Base-by-base conservation (phyloP, 176 grass and related monocot genomes). In the Oryza australiensis region DNA sequence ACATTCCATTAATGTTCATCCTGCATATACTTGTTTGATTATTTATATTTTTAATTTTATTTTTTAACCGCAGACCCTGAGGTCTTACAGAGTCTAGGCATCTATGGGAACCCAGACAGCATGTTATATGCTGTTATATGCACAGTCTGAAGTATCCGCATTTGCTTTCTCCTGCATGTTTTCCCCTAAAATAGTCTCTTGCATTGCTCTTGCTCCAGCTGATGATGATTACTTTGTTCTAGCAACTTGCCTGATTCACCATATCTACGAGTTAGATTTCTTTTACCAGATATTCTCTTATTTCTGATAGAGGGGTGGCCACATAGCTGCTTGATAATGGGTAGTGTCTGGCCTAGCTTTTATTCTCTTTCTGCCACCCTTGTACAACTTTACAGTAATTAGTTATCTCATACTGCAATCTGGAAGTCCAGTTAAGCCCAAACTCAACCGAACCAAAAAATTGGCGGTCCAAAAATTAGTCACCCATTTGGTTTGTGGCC, bases 41-140 rank as follows among this genome's bases (percentile, higher is more conserved):
- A 87, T 82, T 76, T 62, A 16, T 63, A 46, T 30, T 45, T 33
- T 69, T 32, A 78, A 77, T 20, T 62, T 72, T 63, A 41, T 26
- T 67, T 67, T 13, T 26, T 29, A 62, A 62, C 9, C 3, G 8
- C 28, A 59, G 26, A 53, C 14, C 32, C 46, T 34, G 63, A 34
- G 20, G 11, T 79, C 41, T n/a, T 48, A 70, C 27, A 76, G 69
- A 59, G 6, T 22, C 22, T 55, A 76, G 1, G 13, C n/a, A 26
- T 20, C 14, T 38, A 76, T 30, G 23, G 24, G 40, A 71, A 70
- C 29, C 30, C 4, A 27, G 35, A 0, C 14, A 18, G 35, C 35
- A 37, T 35, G 5, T 35, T 35, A 37, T 35, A 35, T 34, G 33
- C 33, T 5, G 33, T 34, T 34, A 34, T 35, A 35, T 35, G 34